Conservation (phyloP, 768 basidiomycete genomes). For the Mycena rosella region DNA sequence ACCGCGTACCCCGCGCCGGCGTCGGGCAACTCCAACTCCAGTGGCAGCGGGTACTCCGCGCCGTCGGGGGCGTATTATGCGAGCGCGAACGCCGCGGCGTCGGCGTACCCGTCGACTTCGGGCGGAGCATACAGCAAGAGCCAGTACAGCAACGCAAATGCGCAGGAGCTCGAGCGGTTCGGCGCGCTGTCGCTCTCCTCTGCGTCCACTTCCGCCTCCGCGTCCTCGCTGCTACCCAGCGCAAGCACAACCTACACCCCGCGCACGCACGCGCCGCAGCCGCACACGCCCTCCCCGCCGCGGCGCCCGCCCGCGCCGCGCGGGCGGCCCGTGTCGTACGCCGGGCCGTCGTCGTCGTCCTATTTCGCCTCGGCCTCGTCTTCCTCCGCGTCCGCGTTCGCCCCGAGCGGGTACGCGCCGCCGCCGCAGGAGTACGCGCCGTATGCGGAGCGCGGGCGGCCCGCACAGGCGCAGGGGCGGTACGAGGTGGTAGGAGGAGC, state of each 20-base stretch:
- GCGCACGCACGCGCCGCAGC: too few species aligned
- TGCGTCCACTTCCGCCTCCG: background rate
- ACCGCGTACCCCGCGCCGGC: too few species aligned
- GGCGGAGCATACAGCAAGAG: too few species aligned
- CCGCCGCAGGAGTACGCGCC: background rate
- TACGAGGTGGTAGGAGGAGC: too few species aligned
- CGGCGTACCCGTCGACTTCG: too few species aligned
- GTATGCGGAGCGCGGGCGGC: background rate
- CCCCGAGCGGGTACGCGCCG: too few species aligned
- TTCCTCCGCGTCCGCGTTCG: background rate
- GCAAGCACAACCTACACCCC: too few species aligned
- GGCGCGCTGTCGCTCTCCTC: conserved; percentile 26
- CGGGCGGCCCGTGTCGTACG: conserved; percentile 27
- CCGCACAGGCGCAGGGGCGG: background rate
- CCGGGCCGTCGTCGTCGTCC: conserved; percentile 7
- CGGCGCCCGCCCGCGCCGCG: background rate
- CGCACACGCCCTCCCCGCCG: too few species aligned
- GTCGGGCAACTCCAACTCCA: background rate
- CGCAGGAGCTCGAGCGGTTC: conserved; percentile 35
- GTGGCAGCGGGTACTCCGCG: too few species aligned
- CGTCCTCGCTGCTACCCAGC: background rate
- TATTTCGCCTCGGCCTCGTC: background rate
- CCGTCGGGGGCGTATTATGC: too few species aligned
- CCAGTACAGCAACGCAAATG: too few species aligned
- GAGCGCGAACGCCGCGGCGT: too few species aligned